These are phyloP conservation scores for Radiomyces spectabilis DNA, from an alignment of 192 early-diverging fungal species.

Conservation along the genomic window DNA sequence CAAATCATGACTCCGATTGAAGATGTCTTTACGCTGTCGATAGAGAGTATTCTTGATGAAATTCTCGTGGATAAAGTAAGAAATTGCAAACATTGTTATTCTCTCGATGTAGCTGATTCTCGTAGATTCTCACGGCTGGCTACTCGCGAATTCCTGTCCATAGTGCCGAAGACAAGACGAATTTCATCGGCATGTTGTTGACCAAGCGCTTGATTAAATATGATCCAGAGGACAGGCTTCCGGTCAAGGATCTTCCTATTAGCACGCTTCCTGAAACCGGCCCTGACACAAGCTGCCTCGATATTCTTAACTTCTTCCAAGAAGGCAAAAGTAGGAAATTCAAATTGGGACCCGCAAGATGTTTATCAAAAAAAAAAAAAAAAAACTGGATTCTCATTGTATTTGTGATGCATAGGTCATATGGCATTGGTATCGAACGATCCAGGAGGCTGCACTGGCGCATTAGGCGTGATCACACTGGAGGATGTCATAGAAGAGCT, in stretches of 20 bases:
- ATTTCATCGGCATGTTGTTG: constrained; percentile 74
- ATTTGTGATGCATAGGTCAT: too few relatives aligned
- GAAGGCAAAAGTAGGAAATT: constrained; percentile 63
- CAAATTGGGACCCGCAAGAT: too few relatives aligned
- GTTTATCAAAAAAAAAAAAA: not conserved
- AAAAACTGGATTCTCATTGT: too few relatives aligned
- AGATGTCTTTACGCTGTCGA: constrained; percentile 61
- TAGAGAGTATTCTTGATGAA: constrained; percentile 53
- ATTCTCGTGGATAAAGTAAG: constrained; percentile 37
- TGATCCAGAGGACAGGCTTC: constrained; percentile 60
- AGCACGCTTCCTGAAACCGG: constrained; percentile 45
- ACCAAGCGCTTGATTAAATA: constrained; percentile 68
- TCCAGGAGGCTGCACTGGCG: constrained; percentile 42
- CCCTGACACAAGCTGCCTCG: constrained; percentile 52
- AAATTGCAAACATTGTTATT: not conserved
- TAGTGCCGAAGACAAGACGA: constrained; percentile 40
- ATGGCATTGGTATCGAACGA: constrained; percentile 60
- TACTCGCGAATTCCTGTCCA: constrained; percentile 76
- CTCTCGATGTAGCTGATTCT: constrained; percentile 25
- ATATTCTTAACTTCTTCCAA: constrained; percentile 79
- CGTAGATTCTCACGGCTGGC: constrained; percentile 56
- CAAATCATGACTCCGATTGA: constrained; percentile 66
- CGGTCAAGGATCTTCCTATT: constrained; percentile 52
- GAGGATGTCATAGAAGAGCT: constrained; percentile 84
- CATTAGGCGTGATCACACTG: constrained; percentile 68